A percentile compares a stretch with the other conserved stretches of the same genome.
Evolutionary conservation across 2,329 filamentous ascomycete genomes (phyloP).

Genomic region (Ascochyta clinopodiicola): DNA sequence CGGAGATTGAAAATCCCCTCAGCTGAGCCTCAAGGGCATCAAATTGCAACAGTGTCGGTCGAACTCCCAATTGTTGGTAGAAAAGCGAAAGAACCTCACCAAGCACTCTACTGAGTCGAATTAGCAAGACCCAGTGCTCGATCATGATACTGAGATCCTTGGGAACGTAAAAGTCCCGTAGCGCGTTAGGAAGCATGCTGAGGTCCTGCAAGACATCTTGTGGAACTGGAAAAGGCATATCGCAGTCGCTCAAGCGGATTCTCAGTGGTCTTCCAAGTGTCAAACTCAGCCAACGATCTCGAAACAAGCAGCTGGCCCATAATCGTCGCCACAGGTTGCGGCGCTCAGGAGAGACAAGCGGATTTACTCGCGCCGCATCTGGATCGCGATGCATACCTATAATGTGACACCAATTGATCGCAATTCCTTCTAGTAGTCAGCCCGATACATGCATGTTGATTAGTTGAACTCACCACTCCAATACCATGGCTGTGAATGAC

Average conservation of each 20-base stretch:
- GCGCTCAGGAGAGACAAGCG: not conserved
- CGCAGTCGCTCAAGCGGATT: slow-evolving; percentile 6
- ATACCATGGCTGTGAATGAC: slow-evolving; percentile 15
- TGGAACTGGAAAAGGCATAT: slow-evolving; percentile 4
- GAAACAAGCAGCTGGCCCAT: slow-evolving; percentile 12
- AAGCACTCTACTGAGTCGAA: slow-evolving; percentile 1
- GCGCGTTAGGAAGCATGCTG: not conserved
- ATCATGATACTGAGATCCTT: not conserved
- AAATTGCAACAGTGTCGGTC: not conserved
- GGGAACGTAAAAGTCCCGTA: not conserved
- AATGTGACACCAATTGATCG: slow-evolving; percentile 12
- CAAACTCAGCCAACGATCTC: slow-evolving; percentile 13
- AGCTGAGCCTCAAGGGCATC: slow-evolving; percentile 1
- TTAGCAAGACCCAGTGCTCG: slow-evolving; percentile 1
- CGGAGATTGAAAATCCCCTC: not conserved
- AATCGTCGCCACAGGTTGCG: slow-evolving; percentile 7
- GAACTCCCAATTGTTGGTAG: slow-evolving; percentile 1
- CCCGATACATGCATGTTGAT: not conserved
- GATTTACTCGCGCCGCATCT: slow-evolving; percentile 1
- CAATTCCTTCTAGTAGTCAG: not conserved
- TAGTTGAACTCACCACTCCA: slow-evolving; percentile 8
- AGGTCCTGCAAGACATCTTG: slow-evolving; percentile 5
- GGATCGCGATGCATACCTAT: slow-evolving; percentile 14
- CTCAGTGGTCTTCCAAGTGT: slow-evolving; percentile 10
- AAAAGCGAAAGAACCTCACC: slow-evolving; percentile 4